Conservation (phyloP, 2,329 filamentous ascomycete species). For the Westerdykella ornata region DNA sequence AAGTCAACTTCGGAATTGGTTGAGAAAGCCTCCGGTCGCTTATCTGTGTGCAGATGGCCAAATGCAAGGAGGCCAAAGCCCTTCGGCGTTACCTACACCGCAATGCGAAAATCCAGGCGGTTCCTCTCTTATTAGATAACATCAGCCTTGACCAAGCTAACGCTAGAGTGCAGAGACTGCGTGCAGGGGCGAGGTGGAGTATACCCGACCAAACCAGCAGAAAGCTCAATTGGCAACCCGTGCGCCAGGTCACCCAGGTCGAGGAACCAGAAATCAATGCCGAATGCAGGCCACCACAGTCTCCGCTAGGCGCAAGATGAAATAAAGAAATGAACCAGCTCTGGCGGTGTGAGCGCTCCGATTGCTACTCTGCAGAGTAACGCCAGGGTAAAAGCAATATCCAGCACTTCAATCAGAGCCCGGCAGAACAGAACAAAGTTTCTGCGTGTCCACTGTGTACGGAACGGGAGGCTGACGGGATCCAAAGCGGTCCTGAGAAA, state of each 20-base stretch:
- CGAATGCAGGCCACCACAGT: slow-evolving; percentile 7
- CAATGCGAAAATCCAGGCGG: slow-evolving; percentile 1
- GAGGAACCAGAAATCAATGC: slow-evolving; percentile 10
- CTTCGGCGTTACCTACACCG: background rate
- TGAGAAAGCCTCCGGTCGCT: no score
- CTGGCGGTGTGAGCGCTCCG: slow-evolving; percentile 7
- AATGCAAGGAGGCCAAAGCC: slow-evolving; percentile 1
- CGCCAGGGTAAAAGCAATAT: slow-evolving; percentile 14
- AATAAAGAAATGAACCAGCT: slow-evolving; percentile 1
- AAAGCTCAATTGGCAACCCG: slow-evolving; percentile 5
- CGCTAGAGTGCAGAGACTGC: slow-evolving; percentile 8
- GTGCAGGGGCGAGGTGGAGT: slow-evolving; percentile 7
- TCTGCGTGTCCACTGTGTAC: no score
- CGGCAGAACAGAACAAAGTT: no score
- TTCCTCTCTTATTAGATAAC: slow-evolving; percentile 2
- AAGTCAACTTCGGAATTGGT: no score
- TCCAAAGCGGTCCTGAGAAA: no score
- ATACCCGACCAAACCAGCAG: slow-evolving; percentile 6
- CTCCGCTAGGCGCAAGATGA: slow-evolving; percentile 2
- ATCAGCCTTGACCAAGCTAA: background rate
- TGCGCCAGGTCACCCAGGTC: slow-evolving; percentile 7
- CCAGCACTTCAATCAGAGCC: background rate
- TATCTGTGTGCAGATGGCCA: no score
- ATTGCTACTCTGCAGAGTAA: slow-evolving; percentile 17
- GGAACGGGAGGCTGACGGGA: no score